Percentiles rank a stretch among this genome's conserved stretches.
phyloP scores from a whole-genome alignment of 2,329 filamentous ascomycete species.

The Apiospora arundinis region DNA sequence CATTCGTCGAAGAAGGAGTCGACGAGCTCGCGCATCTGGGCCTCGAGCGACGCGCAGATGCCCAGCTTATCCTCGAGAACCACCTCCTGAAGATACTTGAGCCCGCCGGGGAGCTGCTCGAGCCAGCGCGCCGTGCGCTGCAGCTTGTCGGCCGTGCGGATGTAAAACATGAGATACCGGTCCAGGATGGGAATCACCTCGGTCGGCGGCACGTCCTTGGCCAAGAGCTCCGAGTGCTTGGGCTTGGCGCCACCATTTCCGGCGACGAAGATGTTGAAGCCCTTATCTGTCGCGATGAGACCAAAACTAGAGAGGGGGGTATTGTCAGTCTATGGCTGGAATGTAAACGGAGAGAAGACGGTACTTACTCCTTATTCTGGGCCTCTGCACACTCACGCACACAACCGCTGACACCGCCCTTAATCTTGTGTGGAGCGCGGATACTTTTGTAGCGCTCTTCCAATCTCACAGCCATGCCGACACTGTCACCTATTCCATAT shows the following conservation, averaged over 20 bases:
- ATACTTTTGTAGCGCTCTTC: slow-evolving; percentile 94
- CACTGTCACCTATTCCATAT: slow-evolving; percentile 87
- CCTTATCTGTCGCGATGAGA: slow-evolving; percentile 89
- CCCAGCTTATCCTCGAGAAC: slow-evolving; percentile 86
- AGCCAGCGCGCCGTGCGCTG: slow-evolving; percentile 90
- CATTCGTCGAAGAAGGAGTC: slow-evolving; percentile 90
- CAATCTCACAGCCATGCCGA: slow-evolving; percentile 85
- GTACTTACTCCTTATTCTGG: slow-evolving; percentile 82
- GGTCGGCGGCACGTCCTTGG: slow-evolving; percentile 83
- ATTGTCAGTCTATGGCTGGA: not conserved
- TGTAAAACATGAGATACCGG: slow-evolving; percentile 91
- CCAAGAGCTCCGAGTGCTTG: slow-evolving; percentile 80
- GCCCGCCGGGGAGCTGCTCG: slow-evolving; percentile 81
- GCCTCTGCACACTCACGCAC: slow-evolving; percentile 94
- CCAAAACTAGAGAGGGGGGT: slow-evolving; percentile 66
- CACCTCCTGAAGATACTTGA: slow-evolving; percentile 82
- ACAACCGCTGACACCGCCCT: slow-evolving; percentile 87
- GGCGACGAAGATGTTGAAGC: slow-evolving; percentile 90
- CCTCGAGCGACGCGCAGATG: slow-evolving; percentile 82
- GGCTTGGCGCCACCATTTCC: slow-evolving; percentile 91
- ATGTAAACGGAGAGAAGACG: not conserved
- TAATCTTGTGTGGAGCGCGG: slow-evolving; percentile 87
- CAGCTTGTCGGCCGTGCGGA: slow-evolving; percentile 88
- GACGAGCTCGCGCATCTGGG: slow-evolving; percentile 86
- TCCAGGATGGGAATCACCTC: slow-evolving; percentile 86